These are phyloP conservation scores for Mucor plumbeus DNA, from an alignment of 371 early-diverging fungal species.

Conservation along the genomic window DNA sequence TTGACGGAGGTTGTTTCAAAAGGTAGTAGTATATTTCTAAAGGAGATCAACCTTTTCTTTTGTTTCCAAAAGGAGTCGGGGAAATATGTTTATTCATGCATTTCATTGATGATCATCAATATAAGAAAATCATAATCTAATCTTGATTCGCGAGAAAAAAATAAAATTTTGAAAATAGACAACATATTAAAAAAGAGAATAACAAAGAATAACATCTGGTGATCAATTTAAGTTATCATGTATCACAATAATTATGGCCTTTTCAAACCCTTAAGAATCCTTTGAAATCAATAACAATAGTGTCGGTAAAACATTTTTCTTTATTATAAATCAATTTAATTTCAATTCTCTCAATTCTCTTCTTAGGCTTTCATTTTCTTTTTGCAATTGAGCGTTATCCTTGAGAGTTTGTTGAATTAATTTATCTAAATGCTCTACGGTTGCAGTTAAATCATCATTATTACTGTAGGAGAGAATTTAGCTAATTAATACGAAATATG, in stretches of 20 bases:
- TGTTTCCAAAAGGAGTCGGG: background rate
- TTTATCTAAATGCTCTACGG: conserved; percentile 44
- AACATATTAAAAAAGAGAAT: no score
- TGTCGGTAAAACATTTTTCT: no score
- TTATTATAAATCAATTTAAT: background rate
- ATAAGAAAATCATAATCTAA: no score
- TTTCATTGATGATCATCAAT: no score
- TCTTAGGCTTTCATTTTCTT: conserved; percentile 42
- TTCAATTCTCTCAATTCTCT: conserved; percentile 27
- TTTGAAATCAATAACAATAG: no score
- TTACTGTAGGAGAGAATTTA: background rate
- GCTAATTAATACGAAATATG: no score
- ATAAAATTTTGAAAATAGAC: no score
- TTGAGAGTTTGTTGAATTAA: conserved; percentile 45
- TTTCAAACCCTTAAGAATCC: no score
- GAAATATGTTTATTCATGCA: background rate
- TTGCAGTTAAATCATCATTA: background rate
- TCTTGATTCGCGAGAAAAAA: no score
- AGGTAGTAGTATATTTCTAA: background rate
- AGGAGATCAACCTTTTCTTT: background rate
- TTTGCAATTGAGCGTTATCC: conserved; percentile 59
- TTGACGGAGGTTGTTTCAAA: conserved; percentile 8
- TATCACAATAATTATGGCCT: no score
- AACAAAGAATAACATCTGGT: no score
- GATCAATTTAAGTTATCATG: no score